A percentile compares a stretch with the other conserved stretches of the same genome.
Evolutionary conservation across 1,139 yeast species (phyloP).

Genomic region (Yamadazyma dushanensis): DNA sequence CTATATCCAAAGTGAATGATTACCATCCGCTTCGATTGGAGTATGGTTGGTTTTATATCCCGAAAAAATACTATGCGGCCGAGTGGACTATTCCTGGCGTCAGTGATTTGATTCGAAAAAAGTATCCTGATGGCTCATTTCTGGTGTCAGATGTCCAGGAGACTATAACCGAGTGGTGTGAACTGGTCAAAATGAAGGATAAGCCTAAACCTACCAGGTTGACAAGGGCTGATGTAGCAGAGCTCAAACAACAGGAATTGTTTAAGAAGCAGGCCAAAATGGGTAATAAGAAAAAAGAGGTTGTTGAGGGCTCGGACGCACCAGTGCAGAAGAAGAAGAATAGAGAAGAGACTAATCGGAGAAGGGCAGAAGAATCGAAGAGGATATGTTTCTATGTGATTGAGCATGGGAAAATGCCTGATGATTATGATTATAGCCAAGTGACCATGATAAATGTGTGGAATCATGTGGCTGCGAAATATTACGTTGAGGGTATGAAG

Average conservation of each 20-base stretch:
- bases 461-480: slow-evolving; percentile 30
- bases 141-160: slow-evolving; percentile 16
- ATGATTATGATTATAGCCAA: slow-evolving; percentile 11
- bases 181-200: slow-evolving; percentile 9
- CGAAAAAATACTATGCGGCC: slow-evolving; percentile 25
- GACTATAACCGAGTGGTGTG: slow-evolving; percentile 28
- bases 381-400: slow-evolving; percentile 9
- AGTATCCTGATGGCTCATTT: slow-evolving; percentile 12
- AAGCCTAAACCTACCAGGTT: slow-evolving; percentile 23
- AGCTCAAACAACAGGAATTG: slow-evolving; percentile 21
- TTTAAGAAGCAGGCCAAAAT: slow-evolving; percentile 23
- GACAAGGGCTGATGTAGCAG: slow-evolving; percentile 18
- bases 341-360: slow-evolving; percentile 2
- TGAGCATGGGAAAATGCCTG: slow-evolving; percentile 9
- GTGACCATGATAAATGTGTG: slow-evolving; percentile 34
- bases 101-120: slow-evolving; percentile 10
- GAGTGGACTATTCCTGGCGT: slow-evolving; percentile 28
- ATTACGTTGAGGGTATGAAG: slow-evolving; percentile 13
- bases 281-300: slow-evolving; percentile 1
- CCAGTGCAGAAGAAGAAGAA: slow-evolving; percentile 4
- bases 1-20: slow-evolving; percentile 5
- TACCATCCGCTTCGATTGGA: slow-evolving; percentile 24
- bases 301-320: no score
- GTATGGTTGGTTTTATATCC: slow-evolving; percentile 37
- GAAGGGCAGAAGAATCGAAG: slow-evolving; percentile 5